Conservation (phyloP, 768 basidiomycete genomes). For the Xerocomus potaroensis region DNA sequence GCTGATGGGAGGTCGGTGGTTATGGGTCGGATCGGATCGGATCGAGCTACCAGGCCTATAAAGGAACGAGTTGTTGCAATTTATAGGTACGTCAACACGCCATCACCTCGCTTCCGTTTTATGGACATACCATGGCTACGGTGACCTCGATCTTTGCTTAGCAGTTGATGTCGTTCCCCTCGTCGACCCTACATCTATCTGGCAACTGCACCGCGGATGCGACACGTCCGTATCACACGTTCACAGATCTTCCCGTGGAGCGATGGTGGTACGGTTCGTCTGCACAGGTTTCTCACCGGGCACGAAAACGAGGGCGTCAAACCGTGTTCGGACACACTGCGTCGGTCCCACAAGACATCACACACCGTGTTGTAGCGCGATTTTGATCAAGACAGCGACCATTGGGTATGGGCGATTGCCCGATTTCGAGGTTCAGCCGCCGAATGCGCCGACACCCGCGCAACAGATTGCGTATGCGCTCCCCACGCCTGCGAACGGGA, state of each 20-base stretch:
- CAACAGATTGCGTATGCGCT: constrained; percentile 45
- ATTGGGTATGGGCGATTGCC: constrained; percentile 46
- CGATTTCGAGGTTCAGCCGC: constrained; percentile 42
- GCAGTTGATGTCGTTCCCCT: constrained; percentile 70
- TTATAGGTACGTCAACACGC: constrained; percentile 39
- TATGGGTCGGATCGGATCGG: too few relatives aligned
- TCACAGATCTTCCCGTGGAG: constrained; percentile 48
- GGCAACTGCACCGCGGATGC: constrained; percentile 52
- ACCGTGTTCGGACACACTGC: constrained; percentile 86
- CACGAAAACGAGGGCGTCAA: constrained; percentile 81
- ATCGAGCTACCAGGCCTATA: constrained; percentile 91
- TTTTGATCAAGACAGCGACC: constrained; percentile 47
- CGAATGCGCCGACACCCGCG: constrained; percentile 36
- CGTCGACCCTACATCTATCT: constrained; percentile 53
- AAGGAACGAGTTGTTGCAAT: too few relatives aligned
- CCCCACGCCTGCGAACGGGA: constrained; percentile 24
- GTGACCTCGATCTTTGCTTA: constrained; percentile 83
- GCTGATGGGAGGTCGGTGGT: background rate
- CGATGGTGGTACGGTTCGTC: constrained; percentile 41
- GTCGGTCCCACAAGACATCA: constrained; percentile 53
- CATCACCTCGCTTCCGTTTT: background rate
- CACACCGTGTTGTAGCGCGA: too few relatives aligned
- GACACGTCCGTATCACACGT: constrained; percentile 54
- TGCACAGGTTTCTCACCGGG: constrained; percentile 83
- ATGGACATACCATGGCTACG: constrained; percentile 40